Evolutionary conservation across 176 grass and related monocot species (phyloP), one percentile per base, ranked within the genome.

Genomic region (Poa annua): DNA sequence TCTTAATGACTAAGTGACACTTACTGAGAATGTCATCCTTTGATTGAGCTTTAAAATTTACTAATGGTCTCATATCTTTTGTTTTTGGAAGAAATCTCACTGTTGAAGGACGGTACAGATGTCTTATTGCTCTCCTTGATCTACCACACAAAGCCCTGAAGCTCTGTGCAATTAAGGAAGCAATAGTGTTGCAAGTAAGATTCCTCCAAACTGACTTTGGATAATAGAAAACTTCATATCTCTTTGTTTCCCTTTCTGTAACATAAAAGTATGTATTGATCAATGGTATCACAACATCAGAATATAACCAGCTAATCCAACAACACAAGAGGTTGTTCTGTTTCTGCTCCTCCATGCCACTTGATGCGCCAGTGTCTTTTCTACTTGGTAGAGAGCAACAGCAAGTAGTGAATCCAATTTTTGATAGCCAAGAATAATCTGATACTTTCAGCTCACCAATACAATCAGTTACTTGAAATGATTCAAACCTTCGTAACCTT

Each of bases 241-340:
- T 86, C 41, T 73, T 91, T 29, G 90, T 91, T 60, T 98, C 88
- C 74, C 88, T 93, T 85, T 93, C 96, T 71, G 96, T 98, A 63
- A 90, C 90, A 83, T 95, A 98, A 86, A 98, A 95, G 66, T 91
- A 89, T 71, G 92, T 76, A 60, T 56, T 65, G 24, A 98, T 84
- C 63, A 98, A 66, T 32, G 95, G 88, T 64, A 95, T 86, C 47
- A 98, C 78, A 45, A 98, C 39, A 75, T 91, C 85, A 74, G 79
- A 89, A 88, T 95, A 98, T 55, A 98, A 88, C 96, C 96, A 95
- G 76, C 71, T 67, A 79, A 98, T 89, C 96, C 96, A 98, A 78
- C 86, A 61, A 65, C 49, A 72, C 17, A 95, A 86, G 55, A 98
- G 75, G 90, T 93, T 98, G 21, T 61, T 81, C 63, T 59, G 55